Evolutionary conservation across 164 flowering plant species (phyloP), one percentile per base, ranked within the genome.

Genomic region (Sedum album): DNA sequence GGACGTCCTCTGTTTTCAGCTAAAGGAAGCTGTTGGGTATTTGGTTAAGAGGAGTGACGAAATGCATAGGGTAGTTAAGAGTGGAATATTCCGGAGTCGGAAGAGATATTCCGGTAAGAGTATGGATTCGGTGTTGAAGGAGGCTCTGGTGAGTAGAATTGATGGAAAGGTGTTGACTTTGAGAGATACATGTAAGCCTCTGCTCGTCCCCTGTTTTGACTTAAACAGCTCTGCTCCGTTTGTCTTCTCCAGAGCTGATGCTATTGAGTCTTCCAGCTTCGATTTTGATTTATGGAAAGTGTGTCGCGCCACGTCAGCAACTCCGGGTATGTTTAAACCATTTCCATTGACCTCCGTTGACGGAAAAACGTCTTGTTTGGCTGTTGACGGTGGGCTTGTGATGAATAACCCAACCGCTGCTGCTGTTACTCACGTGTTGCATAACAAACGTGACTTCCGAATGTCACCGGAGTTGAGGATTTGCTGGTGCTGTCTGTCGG

Each of bases 351-450:
- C 76, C 6, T 93, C 98, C n/a, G 76, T 79, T 6, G 96, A 93
- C 79, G 91, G 92, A 1, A 89, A 83, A 68, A 93, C 96, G 17
- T 66, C 79, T 15, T 89, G 96, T 71, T 30, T 79, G 63, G 97
- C 90, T 38, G 79, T 93, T 0, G 98, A 93, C 79, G 98, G 98
- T 21, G 98, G 98, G 1, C 74, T 93, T 30, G 98, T 91, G 18
- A 93, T 93, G 98, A 93, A 93, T 76, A 93, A 93, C 48, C 98
- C 98, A 0, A 81, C 96, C 1, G 91, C 98, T 2, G 93, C 96
- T 0, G 97, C 97, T 21, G 88, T 91, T 18, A 89, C 96, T 62
- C 98, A 93, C 79, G 98, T 85, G 30, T 71, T 91, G 66, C 92
- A 91, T 71, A 91, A 91, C 78, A 85, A 85, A 73, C 83, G 91